These are phyloP conservation scores for Leccinum ochraceum DNA, from an alignment of 768 basidiomycete genomes.

Conservation along the genomic window DNA sequence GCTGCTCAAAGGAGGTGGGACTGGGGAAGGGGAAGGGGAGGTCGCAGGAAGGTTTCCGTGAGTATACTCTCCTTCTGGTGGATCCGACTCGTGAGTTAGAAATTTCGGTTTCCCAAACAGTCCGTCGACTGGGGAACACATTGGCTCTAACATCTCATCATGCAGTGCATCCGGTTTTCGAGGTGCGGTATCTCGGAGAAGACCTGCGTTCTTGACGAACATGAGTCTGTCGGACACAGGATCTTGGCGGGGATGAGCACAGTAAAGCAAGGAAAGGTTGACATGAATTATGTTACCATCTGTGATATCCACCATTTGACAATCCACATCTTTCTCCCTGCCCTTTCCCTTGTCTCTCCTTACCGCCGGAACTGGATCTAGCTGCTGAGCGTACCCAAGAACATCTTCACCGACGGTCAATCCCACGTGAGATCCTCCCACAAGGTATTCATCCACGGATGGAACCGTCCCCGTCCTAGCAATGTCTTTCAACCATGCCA, in stretches of 20 bases:
- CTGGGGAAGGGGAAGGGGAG: conserved; percentile 17
- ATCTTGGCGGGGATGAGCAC: conserved; percentile 10
- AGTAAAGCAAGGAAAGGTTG: background rate
- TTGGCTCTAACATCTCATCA: background rate
- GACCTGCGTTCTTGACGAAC: conserved; percentile 22
- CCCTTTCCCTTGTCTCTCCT: conserved; percentile 33
- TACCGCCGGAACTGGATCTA: conserved; percentile 5
- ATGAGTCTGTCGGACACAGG: conserved; percentile 8
- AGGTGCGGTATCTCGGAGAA: conserved; percentile 22
- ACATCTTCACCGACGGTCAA: conserved; percentile 33
- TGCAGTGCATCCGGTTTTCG: conserved; percentile 1
- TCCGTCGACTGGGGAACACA: background rate
- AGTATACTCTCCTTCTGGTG: conserved; percentile 12
- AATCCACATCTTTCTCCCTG: conserved; percentile 33
- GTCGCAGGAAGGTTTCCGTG: background rate
- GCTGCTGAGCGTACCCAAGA: conserved; percentile 12
- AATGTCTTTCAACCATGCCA: conserved; percentile 69
- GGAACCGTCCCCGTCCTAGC: conserved; percentile 54
- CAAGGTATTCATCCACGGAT: conserved; percentile 33
- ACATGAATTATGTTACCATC: conserved; percentile 30
- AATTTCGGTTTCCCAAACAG: conserved; percentile 39
- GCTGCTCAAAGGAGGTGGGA: conserved; percentile 31
- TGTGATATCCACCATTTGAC: conserved; percentile 37
- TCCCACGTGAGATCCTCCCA: conserved; percentile 38
- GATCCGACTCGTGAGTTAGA: conserved; percentile 28